Percentiles rank a stretch among this genome's conserved stretches.
Evolutionary conservation across 192 early-diverging fungal genomes (phyloP).

Genomic region (Mortierella hygrophila): DNA sequence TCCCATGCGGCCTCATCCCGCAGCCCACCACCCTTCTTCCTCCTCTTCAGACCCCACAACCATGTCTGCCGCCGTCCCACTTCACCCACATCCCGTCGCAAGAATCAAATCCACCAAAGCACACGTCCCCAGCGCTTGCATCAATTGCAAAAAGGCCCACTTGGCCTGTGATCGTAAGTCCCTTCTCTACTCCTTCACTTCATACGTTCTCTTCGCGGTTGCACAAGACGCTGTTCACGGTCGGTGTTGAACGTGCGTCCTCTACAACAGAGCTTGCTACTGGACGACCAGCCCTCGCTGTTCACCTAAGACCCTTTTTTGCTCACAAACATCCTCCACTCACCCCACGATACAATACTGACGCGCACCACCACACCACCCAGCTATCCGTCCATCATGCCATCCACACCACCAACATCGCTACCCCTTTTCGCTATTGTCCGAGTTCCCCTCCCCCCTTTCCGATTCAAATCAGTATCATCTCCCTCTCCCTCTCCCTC

Average conservation of each 20-base stretch:
- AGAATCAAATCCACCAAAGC: slow-evolving; percentile 65
- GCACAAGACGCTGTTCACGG: background rate
- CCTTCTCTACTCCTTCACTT: background rate
- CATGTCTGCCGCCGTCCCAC: slow-evolving; percentile 14
- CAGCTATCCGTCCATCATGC: background rate
- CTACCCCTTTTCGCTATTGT: background rate
- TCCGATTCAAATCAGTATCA: background rate
- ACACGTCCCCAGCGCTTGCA: slow-evolving; percentile 91
- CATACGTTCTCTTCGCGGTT: background rate
- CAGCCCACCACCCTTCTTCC: slow-evolving; percentile 3
- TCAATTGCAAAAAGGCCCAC: slow-evolving; percentile 90
- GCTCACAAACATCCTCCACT: background rate
- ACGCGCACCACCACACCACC: background rate
- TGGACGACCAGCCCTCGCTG: background rate
- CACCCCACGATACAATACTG: background rate
- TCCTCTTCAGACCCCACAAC: background rate
- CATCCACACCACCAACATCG: background rate
- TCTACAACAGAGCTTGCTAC: background rate
- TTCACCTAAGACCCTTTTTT: slow-evolving; percentile 2
- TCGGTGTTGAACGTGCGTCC: background rate
- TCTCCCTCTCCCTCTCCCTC: background rate
- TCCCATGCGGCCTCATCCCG: slow-evolving; percentile 23
- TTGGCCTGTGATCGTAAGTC: slow-evolving; percentile 87
- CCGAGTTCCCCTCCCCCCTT: background rate
- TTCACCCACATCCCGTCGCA: slow-evolving; percentile 27